phyloP scores from a whole-genome alignment of 2,329 filamentous ascomycete genomes.

The Aspergillus sp. region DNA sequence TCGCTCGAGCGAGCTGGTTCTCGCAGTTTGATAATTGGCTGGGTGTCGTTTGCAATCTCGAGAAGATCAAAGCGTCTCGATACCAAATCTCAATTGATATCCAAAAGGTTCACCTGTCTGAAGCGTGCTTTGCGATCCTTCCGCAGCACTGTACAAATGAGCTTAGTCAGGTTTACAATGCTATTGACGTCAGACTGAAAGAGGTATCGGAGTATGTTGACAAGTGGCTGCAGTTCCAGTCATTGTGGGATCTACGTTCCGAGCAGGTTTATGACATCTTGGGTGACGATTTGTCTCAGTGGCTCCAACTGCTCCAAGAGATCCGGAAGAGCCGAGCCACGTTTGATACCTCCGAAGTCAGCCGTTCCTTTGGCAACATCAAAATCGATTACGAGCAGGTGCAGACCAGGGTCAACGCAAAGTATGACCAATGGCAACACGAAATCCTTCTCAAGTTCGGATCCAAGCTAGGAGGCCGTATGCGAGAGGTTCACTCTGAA shows the following conservation, averaged over 20 bases:
- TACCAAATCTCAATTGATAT: conserved; percentile 80
- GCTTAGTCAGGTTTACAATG: conserved; percentile 75
- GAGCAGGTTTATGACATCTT: conserved; percentile 92
- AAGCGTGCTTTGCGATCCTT: conserved; percentile 74
- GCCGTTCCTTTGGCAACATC: conserved; percentile 87
- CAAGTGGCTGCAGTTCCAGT: conserved; percentile 98
- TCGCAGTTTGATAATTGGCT: conserved; percentile 91
- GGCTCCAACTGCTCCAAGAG: conserved; percentile 94
- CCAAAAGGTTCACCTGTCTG: conserved; percentile 38
- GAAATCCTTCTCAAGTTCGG: conserved; percentile 95
- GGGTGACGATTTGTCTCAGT: conserved; percentile 85
- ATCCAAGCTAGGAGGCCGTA: conserved; percentile 78
- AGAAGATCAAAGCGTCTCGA: conserved; percentile 89
- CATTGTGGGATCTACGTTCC: conserved; percentile 94
- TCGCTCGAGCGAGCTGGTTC: conserved; percentile 90
- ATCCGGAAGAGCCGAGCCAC: conserved; percentile 93
- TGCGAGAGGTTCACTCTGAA: conserved; percentile 89
- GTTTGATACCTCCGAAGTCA: conserved; percentile 95
- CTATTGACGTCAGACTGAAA: conserved; percentile 77
- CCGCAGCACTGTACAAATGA: conserved; percentile 79
- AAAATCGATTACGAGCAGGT: conserved; percentile 98
- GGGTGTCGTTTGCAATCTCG: conserved; percentile 84
- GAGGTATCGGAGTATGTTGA: conserved; percentile 85
- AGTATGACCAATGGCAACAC: conserved; percentile 99
- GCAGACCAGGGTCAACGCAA: conserved; percentile 96